Evolutionary conservation across 1,139 yeast genomes (phyloP).

Genomic region (Magnusiomyces tetraspermus): DNA sequence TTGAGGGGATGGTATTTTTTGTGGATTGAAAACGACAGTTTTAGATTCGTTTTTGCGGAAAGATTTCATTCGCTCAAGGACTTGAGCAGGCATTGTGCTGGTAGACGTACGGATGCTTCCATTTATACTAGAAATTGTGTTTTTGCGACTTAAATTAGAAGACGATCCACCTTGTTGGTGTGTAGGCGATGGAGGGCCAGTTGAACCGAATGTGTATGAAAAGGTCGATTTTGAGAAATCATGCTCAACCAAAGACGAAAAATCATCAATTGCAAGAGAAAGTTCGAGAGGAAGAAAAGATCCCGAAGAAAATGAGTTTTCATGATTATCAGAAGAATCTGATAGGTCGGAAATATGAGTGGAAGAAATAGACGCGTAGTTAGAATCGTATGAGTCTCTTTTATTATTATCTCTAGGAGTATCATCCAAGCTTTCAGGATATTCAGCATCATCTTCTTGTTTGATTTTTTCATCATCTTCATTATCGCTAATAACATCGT

Average conservation of each 20-base stretch:
- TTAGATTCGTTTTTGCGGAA: constrained; percentile 8
- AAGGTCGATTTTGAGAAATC: constrained; percentile 9
- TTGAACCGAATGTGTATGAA: not conserved
- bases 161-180: too few species aligned
- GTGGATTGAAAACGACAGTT: too few species aligned
- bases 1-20: too few species aligned
- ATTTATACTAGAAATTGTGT: constrained; percentile 15
- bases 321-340: too few species aligned
- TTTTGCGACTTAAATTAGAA: constrained; percentile 9
- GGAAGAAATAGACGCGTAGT: not conserved
- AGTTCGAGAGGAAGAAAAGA: constrained; percentile 8
- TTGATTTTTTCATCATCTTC: not conserved
- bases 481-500: not conserved
- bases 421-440: not conserved
- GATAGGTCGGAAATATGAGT: not conserved
- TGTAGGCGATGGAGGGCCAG: constrained; percentile 3
- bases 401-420: too few species aligned
- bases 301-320: not conserved
- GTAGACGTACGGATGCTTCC: constrained; percentile 4
- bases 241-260: constrained; percentile 11
- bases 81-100: constrained; percentile 11
- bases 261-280: constrained; percentile 7
- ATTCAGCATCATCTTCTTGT: not conserved
- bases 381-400: not conserved
- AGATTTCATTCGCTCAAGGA: constrained; percentile 11